Base-by-base conservation (phyloP, 1,284 basidiomycete species). In the Anthracocystis setariae region DNA sequence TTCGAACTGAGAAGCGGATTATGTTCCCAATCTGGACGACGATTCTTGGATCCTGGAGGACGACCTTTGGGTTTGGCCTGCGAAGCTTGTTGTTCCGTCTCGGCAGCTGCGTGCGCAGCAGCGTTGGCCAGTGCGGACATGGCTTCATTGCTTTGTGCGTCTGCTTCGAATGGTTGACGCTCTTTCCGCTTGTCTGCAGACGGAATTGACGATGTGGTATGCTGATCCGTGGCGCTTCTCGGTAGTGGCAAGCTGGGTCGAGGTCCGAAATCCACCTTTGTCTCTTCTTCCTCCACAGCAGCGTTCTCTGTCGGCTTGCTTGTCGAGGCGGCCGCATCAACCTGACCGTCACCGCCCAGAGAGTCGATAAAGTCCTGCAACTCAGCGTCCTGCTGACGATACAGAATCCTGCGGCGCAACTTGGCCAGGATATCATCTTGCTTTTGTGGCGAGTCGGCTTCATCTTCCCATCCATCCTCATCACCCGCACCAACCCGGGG, bases 141-240 rank as follows among this genome's bases (percentile, higher is more conserved):
- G 13, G 53, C 65, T 8, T 53, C 65, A 15, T 62, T 50, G 24
- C 7, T 54, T 7, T 51, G 48, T 27, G 32, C 13, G 24, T 27
- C 42, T 10, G 58, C 46, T n/a, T 71, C 62, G 29, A 65, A 71
- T 1, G 68, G 68, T 38, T 71, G 57, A 23, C 68, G 48, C 47
- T 65, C 62, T 32, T 71, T 71, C 32, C 68, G 68, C 45, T 71
- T 71, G 17, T 71, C 68, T 2, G 68, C 53, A 1, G 68, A 62
- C 7, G 68, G 43, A 18, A 62, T 47, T 5, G 46, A 29, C 21
- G 43, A 42, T 23, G 40, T n/a, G 5, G 5, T 8, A 21, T 17
- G 15, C 17, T 42, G n/a, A 24, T 25, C 27, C 8, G 5, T 42
- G 43, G 37, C 21, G 2, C 27, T 40, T 21, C 23, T 50, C 17